Base-by-base conservation (phyloP, 2,329 filamentous ascomycete species). In the Cytospora piceae region DNA sequence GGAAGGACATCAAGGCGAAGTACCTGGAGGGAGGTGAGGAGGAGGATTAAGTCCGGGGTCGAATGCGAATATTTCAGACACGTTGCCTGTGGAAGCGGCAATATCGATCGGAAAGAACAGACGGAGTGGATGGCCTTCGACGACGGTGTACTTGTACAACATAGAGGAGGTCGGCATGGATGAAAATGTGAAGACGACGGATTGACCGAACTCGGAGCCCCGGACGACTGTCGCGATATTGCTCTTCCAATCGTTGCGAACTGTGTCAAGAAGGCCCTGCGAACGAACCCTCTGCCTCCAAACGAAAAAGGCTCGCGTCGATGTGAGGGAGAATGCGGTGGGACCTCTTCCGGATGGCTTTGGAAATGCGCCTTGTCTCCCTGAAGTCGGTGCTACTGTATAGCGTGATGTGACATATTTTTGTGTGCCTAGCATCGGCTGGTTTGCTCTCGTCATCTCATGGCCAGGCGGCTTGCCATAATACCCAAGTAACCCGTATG, bases 1-100 rank as follows among this genome's bases (percentile, higher is more conserved):
- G 95, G 95, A 97, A 97, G 87, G 95, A 99, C 79, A 97, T 99
- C 84, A 94, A 96, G 83, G 83, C 89, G 79, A 90, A 86, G 81
- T 99, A 97, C 80, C 79, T 96, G 74, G 81, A 91, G 81, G 84
- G 84, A 67, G 86, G 83, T 64, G 89, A 91, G 70, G 88, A 88
- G 71, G 88, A 90, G 75, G 78, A 81, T 42, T 57, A 31, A 17
- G 14, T 12, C 4, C 5, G 31, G 55, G n/a, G 32, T 24, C 54
- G 64, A 66, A 46, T 12, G 37, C 14, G 42, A 37, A 39, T 53
- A 63, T 4, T 42, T 22, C 31, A 29, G 29, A 58, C 11, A 39
- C 27, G 51, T 29, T 22, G 27, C 31, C 51, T 24, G 56, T 15
- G 55, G 54, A 53, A 14, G 39, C 29, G 29, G 51, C 27, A 24